Evolutionary conservation across 1,284 basidiomycete genomes (phyloP), one percentile per base, ranked within the genome.

Genomic region (Cryptococcus sp.): DNA sequence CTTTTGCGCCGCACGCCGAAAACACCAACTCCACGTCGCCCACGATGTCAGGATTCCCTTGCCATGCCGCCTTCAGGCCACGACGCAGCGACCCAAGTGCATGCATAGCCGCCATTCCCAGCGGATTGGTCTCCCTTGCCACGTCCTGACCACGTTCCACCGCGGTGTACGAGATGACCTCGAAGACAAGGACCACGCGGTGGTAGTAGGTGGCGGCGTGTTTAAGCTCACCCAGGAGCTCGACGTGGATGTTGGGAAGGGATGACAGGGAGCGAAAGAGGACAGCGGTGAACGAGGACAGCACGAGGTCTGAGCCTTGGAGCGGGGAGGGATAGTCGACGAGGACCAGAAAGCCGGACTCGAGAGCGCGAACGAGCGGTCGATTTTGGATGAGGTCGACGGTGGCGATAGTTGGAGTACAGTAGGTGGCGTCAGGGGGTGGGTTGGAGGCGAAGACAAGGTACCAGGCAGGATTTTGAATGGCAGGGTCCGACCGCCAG

Each of bases 271-370:
- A 37, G 16, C 37, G 45, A 33, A 63, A 49, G 6, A 65, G 21
- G 4, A 63, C 46, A 15, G 57, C 56, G 1, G 55, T 63, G 15
- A 28, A 21, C 6, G 59, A 44, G 7, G 61, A 62, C 6, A 65
- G 24, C 7, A 63, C 52, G 16, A 65, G 50, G 38, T 65, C 63
- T 13, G 49, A 47, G 13, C 39, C 42, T 50, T 65, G 56, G 28
- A 57, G 45, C 8, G 18, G 39, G 4, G 39, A 39, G 13, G 46
- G 46, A 12, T 23, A 8, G 23, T 62, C 57, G 4, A 60, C 42
- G 7, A 56, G 16, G 6, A 21, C 18, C 33, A 60, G 55, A 13
- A 46, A 50, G 35, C 43, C 35, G 3, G 18, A 20, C 23, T 42
- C 36, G 21, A 58, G 46, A 2, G 56, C 50, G n/a, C 50, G 49